Percentiles rank a stretch among this genome's conserved stretches.
These are phyloP conservation scores for Calocybe gambosa DNA, from an alignment of 1,284 basidiomycete species.

Conservation along the genomic window DNA sequence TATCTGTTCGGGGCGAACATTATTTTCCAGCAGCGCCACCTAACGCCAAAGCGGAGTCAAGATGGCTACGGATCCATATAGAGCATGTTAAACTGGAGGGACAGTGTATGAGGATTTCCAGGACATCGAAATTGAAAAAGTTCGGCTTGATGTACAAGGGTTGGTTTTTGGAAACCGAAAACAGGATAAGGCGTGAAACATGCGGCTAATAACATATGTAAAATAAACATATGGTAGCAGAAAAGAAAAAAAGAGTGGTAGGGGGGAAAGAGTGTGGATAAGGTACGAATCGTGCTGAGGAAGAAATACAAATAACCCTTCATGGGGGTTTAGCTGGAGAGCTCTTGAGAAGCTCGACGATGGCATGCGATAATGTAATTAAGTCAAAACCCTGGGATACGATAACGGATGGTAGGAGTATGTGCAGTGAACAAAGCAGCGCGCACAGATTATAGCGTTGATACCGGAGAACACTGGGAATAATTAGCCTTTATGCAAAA, in stretches of 20 bases:
- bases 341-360: background rate
- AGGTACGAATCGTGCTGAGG: background rate
- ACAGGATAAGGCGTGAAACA: conserved; percentile 3
- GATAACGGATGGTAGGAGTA: background rate
- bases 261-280: conserved; percentile 6
- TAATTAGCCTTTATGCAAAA: conserved; percentile 32
- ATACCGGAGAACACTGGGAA: background rate
- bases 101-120: too few relatives aligned
- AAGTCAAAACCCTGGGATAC: background rate
- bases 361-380: conserved; percentile 7
- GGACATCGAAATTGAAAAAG: too few relatives aligned
- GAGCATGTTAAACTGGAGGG: too few relatives aligned
- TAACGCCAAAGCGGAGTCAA: too few relatives aligned
- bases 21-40: too few relatives aligned
- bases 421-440: background rate
- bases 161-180: background rate
- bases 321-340: background rate
- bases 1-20: too few relatives aligned
- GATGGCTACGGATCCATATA: too few relatives aligned
- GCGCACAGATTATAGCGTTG: background rate
- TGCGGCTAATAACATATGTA: conserved; percentile 7
- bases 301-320: background rate
- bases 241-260: conserved; percentile 9
- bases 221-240: conserved; percentile 12
- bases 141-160: background rate